These are phyloP conservation scores for Hemileccinum impolitum DNA, from an alignment of 768 basidiomycete species.

Conservation along the genomic window DNA sequence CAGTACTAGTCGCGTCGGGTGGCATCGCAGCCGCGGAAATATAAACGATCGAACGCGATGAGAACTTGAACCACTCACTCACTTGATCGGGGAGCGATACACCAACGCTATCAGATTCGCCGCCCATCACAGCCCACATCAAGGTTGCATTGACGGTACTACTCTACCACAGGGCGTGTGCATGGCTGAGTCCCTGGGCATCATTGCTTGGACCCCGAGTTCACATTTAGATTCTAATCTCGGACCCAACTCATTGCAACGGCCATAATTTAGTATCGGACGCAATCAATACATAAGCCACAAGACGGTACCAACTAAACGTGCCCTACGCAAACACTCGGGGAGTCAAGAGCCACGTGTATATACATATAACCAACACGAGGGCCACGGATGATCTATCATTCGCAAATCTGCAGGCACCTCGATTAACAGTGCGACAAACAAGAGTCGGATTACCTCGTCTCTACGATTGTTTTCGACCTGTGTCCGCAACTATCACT, in stretches of 20 bases:
- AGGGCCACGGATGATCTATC: background rate
- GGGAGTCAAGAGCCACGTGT: background rate
- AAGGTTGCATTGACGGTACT: background rate
- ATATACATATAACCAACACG: background rate
- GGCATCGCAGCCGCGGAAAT: slow-evolving; percentile 5
- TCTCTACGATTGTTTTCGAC: slow-evolving; percentile 10
- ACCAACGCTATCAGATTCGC: background rate
- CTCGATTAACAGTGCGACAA: background rate
- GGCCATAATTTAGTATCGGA: background rate
- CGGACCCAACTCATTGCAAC: background rate
- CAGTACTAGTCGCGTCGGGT: slow-evolving; percentile 5
- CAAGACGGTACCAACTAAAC: background rate
- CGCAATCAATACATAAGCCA: background rate
- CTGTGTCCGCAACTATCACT: slow-evolving; percentile 26
- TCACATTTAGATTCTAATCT: background rate
- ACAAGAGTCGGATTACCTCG: background rate
- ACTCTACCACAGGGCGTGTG: background rate
- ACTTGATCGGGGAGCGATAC: background rate
- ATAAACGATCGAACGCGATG: slow-evolving; percentile 1
- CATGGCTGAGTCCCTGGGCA: background rate
- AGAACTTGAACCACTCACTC: background rate
- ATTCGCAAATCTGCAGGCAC: background rate
- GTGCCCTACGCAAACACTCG: background rate
- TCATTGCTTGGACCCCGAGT: background rate
- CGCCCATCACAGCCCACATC: background rate